Evolutionary conservation across 2,329 filamentous ascomycete genomes (phyloP), one percentile per base, ranked within the genome.

Genomic region (Graphiopsis chlorocephala): DNA sequence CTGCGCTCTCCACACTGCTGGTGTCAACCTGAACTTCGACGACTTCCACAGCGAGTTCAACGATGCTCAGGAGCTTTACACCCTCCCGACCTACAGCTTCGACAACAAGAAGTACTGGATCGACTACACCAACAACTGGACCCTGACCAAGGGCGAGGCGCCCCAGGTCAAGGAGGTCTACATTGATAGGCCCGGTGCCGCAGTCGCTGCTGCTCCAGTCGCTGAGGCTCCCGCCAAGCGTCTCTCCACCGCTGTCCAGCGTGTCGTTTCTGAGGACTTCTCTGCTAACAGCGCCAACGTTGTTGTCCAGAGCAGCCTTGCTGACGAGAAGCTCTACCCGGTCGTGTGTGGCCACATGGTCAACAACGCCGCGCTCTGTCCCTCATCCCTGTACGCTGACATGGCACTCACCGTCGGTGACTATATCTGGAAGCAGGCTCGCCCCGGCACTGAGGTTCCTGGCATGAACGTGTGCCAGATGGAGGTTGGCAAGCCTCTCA

Each of bases 91-190:
- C 0, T 92, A 92, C 73, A 82, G 82, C 0, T 92, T 88, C 73
- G 87, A 92, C 73, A 79, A 85, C 68, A 91, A 91, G 81, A 86
- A 85, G 69, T 91, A 91, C 76, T 90, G 88, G 88, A 82, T 90
- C 17, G 86, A 87, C 73, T 90, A 90, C 75, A 81, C 83, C 67
- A 88, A 90, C 67, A 88, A 92, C 75, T 93, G 89, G 87, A 85
- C 82, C 33, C 78, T 92, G 42, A 87, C 84, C 66, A 93, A 93
- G 81, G 88, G 82, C 64, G 85, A 90, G 68, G 83, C 80, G 45
- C 79, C 78, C 45, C 68, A 70, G 70, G 73, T 76, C 63, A 75
- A 75, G 63, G 74, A 78, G 57, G 68, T 73, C 45, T 73, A 79
- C 35, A 71, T 78, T 52, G 78, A 79, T 69, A 75, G 72, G 68